Evolutionary conservation across 1,284 basidiomycete genomes (phyloP).

Genomic region (Melampsora larici-populina): DNA sequence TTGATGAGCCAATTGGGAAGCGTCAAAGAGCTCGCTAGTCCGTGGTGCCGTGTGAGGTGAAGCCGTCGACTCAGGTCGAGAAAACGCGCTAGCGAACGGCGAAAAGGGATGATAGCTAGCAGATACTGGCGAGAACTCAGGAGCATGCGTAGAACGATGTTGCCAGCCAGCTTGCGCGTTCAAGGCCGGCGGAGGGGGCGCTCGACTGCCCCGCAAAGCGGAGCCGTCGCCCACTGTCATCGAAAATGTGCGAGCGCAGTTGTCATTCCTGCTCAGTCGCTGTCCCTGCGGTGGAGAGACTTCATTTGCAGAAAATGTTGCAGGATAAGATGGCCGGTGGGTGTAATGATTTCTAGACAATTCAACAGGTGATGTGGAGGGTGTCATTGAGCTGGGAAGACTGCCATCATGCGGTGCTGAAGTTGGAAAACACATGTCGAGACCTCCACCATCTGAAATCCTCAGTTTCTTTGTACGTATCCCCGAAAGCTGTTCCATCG

Average conservation of each 20-base stretch:
- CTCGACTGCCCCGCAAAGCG: not conserved
- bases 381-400: not conserved
- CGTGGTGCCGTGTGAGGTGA: not conserved
- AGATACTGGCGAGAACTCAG: not conserved
- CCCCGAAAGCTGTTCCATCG: not conserved
- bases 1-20: not conserved
- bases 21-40: not conserved
- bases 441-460: not conserved
- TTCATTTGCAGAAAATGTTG: not conserved
- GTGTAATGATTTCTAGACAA: not conserved
- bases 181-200: constrained; percentile 1
- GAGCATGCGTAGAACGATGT: not conserved
- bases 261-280: not conserved
- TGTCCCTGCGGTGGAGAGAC: not conserved
- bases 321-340: not conserved
- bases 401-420: not conserved
- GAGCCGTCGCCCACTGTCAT: not conserved
- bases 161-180: not conserved
- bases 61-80: not conserved
- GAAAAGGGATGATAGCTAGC: not conserved
- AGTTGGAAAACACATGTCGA: not conserved
- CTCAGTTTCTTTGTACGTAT: not conserved
- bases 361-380: not conserved
- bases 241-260: not conserved
- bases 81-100: not conserved